A percentile compares a stretch with the other conserved stretches of the same genome.
phyloP scores from a whole-genome alignment of 225 moss, liverwort and hornwort species.

The Lunularia cruciata region DNA sequence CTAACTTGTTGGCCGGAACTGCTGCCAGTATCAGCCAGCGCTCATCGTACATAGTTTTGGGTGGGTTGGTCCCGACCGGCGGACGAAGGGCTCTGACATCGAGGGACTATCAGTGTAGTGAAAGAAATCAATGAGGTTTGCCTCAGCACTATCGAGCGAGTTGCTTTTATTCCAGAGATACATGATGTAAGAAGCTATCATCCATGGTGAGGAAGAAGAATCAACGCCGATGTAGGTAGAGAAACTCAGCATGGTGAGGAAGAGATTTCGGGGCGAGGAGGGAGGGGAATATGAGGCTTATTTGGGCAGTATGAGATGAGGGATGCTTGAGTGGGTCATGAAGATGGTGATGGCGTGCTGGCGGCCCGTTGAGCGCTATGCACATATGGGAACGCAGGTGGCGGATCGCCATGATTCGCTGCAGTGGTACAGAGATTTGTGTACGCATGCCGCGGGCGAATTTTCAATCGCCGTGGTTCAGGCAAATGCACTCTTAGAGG shows the following conservation, averaged over 20 bases:
- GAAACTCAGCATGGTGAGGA: conserved; percentile 35
- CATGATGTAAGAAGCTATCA: conserved; percentile 18
- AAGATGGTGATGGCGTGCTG: conserved; percentile 98
- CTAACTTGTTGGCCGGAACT: conserved; percentile 21
- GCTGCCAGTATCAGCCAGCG: conserved; percentile 19
- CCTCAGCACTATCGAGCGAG: conserved; percentile 15
- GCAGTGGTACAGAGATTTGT: conserved; percentile 83
- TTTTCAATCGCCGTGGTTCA: conserved; percentile 90
- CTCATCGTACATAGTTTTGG: conserved; percentile 7
- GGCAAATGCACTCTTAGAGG: conserved; percentile 89
- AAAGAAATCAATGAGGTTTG: conserved; percentile 36
- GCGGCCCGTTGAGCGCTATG: conserved; percentile 70
- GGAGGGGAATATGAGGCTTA: conserved; percentile 29
- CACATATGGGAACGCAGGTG: conserved; percentile 65
- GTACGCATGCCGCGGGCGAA: conserved; percentile 72
- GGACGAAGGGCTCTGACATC: conserved; percentile 20
- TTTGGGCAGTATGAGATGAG: conserved; percentile 54
- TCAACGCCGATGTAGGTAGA: conserved; percentile 46
- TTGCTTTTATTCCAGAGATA: conserved; percentile 3
- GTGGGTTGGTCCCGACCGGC: conserved; percentile 5
- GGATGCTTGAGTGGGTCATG: conserved; percentile 91
- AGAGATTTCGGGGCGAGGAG: conserved; percentile 28
- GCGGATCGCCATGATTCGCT: conserved; percentile 79
- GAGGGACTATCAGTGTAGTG: conserved; percentile 1
- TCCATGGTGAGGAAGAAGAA: conserved; percentile 46